Evolutionary conservation across 345 rosid genomes (phyloP).

Genomic region (Eucalyptus grandis): DNA sequence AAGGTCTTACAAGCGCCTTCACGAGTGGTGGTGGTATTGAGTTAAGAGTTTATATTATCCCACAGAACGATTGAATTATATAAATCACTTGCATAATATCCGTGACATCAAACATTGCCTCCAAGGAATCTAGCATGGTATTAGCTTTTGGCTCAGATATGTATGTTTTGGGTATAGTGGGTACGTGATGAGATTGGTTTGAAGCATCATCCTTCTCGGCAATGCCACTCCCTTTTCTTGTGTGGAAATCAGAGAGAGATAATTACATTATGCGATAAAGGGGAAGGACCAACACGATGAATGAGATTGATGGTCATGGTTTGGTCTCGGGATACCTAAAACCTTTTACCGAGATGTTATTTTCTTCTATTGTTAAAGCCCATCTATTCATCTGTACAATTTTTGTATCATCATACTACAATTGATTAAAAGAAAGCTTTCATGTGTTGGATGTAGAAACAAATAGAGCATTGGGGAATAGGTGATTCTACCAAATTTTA

Average conservation of each 20-base stretch:
- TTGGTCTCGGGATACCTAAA: fast-evolving
- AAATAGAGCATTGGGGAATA: no score
- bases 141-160: not conserved
- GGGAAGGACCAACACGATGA: not conserved
- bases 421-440: no score
- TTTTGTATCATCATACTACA: not conserved
- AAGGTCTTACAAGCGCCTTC: no score
- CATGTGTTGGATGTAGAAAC: no score
- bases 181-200: not conserved
- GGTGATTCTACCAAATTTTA: not conserved
- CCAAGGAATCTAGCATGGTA: not conserved
- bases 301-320: not conserved
- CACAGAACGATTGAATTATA: no score
- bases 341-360: fast-evolving
- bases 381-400: not conserved
- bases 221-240: not conserved
- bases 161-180: not conserved
- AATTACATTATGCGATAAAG: fast-evolving
- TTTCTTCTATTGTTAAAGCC: fast-evolving
- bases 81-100: no score
- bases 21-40: no score
- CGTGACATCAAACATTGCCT: fast-evolving
- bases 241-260: fast-evolving
- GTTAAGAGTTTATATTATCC: no score
- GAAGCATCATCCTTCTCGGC: not conserved